Base-by-base conservation (phyloP, 176 grass and related monocot species). In the Aegilops sharonensis region DNA sequence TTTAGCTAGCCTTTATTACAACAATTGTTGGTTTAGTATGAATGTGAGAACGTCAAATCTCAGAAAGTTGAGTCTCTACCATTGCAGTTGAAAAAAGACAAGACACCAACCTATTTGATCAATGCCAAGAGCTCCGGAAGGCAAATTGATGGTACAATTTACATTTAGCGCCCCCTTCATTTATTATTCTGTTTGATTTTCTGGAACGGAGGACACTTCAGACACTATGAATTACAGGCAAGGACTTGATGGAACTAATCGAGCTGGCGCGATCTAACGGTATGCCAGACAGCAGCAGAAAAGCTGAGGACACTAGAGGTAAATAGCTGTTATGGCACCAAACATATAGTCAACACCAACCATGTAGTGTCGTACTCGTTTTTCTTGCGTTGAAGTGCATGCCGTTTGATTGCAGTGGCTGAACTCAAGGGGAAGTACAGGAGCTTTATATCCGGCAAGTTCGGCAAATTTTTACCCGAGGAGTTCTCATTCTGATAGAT, bases 361-460 rank as follows among this genome's bases (percentile, higher is more conserved):
- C 32, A 34, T 56, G 24, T 11, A 76, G 21, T 15, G 4, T 14
- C 9, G 52, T 57, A 6, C 9, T 25, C 6, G 24, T 20, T 36
- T 36, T 78, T 39, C 52, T 83, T 21, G 12, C 79, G 1, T 9
- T 62, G 5, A 60, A 37, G 69, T 62, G 1, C 39, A 21, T 48
- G 65, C 15, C 17, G 20, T 81, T 64, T 85, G 9, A 25, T 81
- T 79, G 89, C 92, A 98, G 97, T 91, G 78, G 62, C 77, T 64
- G 90, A 98, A 88, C 90, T 95, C 57, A 95, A 94, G 77, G 87
- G 88, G 50, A 98, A 98, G 87, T 92, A 94, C 90, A 85, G 87
- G 79, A 88, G 85, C 81, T 98, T 94, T 83, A 48, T 98, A 43
- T 92, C 71, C 20, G 37, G 82, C 39, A 95, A 92, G 85, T 98